Percentiles rank a stretch among this genome's conserved stretches.
These are phyloP conservation scores for Nicotiana rustica DNA, from an alignment of 305 asterid genomes.

Conservation along the genomic window DNA sequence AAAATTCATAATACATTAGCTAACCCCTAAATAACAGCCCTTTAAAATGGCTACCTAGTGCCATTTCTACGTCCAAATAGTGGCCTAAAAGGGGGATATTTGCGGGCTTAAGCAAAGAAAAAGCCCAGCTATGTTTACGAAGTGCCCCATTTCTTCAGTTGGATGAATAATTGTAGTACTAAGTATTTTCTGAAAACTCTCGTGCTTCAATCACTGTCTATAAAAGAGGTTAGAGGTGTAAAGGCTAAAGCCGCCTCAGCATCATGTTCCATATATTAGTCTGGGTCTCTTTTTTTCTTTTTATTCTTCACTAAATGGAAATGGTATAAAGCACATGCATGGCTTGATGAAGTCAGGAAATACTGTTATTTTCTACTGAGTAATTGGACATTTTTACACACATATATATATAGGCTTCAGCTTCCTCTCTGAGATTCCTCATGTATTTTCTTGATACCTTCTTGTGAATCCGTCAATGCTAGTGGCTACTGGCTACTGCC, in stretches of 20 bases:
- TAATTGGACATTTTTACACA: not conserved
- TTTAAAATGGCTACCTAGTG: too few species aligned
- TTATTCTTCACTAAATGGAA: not conserved
- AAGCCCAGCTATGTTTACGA: not conserved
- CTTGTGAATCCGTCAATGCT: not conserved
- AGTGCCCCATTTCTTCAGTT: not conserved
- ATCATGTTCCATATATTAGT: too few species aligned
- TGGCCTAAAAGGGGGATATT: too few species aligned
- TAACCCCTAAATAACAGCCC: too few species aligned
- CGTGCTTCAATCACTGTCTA: not conserved
- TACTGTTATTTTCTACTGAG: constrained; percentile 16
- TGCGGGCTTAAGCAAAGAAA: not conserved
- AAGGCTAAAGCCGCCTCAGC: not conserved
- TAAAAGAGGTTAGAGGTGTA: not conserved
- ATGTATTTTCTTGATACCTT: constrained; percentile 15
- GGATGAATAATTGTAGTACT: not conserved
- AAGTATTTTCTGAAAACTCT: not conserved
- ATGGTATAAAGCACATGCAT: constrained; percentile 28
- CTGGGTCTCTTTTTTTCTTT: not conserved
- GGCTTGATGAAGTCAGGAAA: constrained; percentile 9
- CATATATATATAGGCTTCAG: not conserved
- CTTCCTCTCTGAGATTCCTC: not conserved
- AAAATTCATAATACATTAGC: too few species aligned
- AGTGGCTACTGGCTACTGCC: not conserved
- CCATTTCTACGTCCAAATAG: too few species aligned